Evolutionary conservation across 352 stramenopile species (phyloP).

Genomic region (Phytophthora sp.): DNA sequence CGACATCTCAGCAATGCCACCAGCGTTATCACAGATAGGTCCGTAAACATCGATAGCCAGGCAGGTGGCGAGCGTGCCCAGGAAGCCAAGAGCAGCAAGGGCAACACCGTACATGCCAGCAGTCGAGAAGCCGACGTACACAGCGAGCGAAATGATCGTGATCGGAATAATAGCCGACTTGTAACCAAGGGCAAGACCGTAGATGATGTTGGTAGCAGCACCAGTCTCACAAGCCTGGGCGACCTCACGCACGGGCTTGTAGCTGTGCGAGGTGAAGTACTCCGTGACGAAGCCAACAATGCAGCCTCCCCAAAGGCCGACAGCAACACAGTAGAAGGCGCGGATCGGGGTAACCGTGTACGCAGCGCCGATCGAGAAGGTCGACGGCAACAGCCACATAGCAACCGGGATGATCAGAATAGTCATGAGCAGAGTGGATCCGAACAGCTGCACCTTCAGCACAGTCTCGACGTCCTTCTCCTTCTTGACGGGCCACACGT

Average conservation of each 20-base stretch:
- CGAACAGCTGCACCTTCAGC: slow-evolving; percentile 98
- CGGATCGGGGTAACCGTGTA: slow-evolving; percentile 85
- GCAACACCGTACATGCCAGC: slow-evolving; percentile 98
- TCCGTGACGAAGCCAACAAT: slow-evolving; percentile 99
- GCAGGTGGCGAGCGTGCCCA: slow-evolving; percentile 98
- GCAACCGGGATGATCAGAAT: slow-evolving; percentile 91
- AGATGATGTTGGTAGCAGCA: slow-evolving; percentile 99
- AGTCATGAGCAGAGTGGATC: slow-evolving; percentile 97
- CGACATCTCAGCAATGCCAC: slow-evolving; percentile 99
- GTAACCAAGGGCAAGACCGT: slow-evolving; percentile 99
- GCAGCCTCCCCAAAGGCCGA: slow-evolving; percentile 97
- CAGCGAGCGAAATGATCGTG: slow-evolving; percentile 96
- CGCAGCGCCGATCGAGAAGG: slow-evolving; percentile 86
- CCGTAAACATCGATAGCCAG: slow-evolving; percentile 99
- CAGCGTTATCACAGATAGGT: slow-evolving; percentile 99
- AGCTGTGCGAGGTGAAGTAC: slow-evolving; percentile 99
- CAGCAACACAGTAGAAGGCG: slow-evolving; percentile 93
- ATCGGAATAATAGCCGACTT: slow-evolving; percentile 99
- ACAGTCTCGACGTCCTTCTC: slow-evolving; percentile 97
- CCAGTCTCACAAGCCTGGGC: slow-evolving; percentile 98
- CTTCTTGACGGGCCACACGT: slow-evolving; percentile 94
- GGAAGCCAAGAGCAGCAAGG: slow-evolving; percentile 98
- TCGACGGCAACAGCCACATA: slow-evolving; percentile 91
- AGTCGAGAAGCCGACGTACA: slow-evolving; percentile 97
- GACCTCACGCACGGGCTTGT: slow-evolving; percentile 96